A percentile compares a stretch with the other conserved stretches of the same genome.
Conservation (phyloP, 2,329 filamentous ascomycete genomes). For the Penicillium sp. region DNA sequence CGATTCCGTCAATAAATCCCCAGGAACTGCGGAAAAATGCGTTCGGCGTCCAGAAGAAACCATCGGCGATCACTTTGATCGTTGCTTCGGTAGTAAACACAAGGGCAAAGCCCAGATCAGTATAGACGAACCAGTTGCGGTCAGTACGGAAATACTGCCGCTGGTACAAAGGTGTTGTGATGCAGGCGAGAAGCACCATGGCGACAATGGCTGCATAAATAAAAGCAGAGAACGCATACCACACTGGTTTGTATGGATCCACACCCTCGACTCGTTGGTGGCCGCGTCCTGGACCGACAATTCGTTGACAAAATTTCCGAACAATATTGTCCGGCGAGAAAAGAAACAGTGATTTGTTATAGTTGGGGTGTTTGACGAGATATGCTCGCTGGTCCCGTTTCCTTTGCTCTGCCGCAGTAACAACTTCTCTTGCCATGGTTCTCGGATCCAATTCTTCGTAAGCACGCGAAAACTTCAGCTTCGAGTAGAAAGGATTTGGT, state of each 20-base stretch:
- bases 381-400: slow-evolving; percentile 88
- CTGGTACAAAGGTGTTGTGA: slow-evolving; percentile 91
- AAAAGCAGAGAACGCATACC: slow-evolving; percentile 88
- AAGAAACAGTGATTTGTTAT: slow-evolving; percentile 85
- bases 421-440: slow-evolving; percentile 81
- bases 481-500: slow-evolving; percentile 91
- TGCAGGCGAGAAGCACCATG: slow-evolving; percentile 93
- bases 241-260: slow-evolving; percentile 76
- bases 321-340: slow-evolving; percentile 71
- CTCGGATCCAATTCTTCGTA: slow-evolving; percentile 75
- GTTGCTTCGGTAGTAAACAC: slow-evolving; percentile 77
- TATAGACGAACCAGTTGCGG: slow-evolving; percentile 90
- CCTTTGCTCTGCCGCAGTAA: slow-evolving; percentile 69
- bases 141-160: slow-evolving; percentile 67
- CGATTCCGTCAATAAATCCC: slow-evolving; percentile 89
- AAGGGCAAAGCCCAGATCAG: slow-evolving; percentile 77
- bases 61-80: slow-evolving; percentile 91
- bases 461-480: slow-evolving; percentile 58
- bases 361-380: slow-evolving; percentile 72
- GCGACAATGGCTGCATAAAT: slow-evolving; percentile 89
- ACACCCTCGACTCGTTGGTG: slow-evolving; percentile 79
- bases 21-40: slow-evolving; percentile 93
- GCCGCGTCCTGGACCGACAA: slow-evolving; percentile 86
- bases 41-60: slow-evolving; percentile 92
- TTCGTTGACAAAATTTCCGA: slow-evolving; percentile 71